Evolutionary conservation across 768 basidiomycete species (phyloP), one percentile per base, ranked within the genome.

Genomic region (Rhizopogon rudus): DNA sequence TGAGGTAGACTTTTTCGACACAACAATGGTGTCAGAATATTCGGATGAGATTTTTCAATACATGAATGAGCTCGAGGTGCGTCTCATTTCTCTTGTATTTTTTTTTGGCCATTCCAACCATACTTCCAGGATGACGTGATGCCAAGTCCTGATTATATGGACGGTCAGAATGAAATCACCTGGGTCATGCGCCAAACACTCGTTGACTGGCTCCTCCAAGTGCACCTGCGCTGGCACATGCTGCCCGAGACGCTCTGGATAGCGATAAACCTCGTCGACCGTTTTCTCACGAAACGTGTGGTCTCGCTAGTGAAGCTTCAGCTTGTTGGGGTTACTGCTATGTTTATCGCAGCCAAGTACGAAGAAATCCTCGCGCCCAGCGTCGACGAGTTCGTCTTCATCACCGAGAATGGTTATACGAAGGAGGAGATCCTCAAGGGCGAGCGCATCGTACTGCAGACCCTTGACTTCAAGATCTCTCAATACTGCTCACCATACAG

Each of bases 211-310:
- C 81, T 99, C 22, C 81, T 96, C 53, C 96, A 98, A 69, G 93
- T 98, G 35, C 97, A 99, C 76, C 77, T 98, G 57, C 88, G 94
- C 29, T 99, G 98, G 78, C 96, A 98, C 77, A 93, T 99, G 91
- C 83, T 98, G 45, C 96, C 97, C 29, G 97, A 99, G 72, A 99
- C 97, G 2, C 82, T 98, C 16, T 99, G 97, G 97, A 98, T 98
- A 64, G 92, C 96, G 41, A 82, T 99, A 78, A 99, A 98, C 76
- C 87, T 99, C 57, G 82, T 96, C 60, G 93, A 96, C 67, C 88
- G 93, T 59, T 94, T 96, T 79, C 78, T 96, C 48, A 91, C 88
- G 50, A 86, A 87, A 65, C 86, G 93, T 33, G 85, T 91, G 54
- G 93, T 96, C 16, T 91, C 89, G 3, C 75, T 94, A 40, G 82